These are phyloP conservation scores for Setomelanomma holmii DNA, from an alignment of 2,329 filamentous ascomycete genomes.

Conservation along the genomic window DNA sequence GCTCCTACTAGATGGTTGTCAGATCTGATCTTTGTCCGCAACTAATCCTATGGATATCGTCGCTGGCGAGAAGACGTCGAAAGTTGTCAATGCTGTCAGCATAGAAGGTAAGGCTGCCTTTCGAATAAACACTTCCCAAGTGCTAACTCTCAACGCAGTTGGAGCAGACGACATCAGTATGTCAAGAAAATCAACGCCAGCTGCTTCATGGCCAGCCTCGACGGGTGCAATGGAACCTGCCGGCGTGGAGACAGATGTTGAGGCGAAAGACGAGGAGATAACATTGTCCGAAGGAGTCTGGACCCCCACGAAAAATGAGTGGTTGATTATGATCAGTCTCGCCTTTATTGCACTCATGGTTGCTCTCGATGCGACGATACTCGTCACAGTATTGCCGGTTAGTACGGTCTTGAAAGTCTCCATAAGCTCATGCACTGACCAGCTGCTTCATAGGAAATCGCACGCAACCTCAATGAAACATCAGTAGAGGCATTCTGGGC, in stretches of 20 bases:
- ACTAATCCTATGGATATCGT: too few species aligned
- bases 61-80: background rate
- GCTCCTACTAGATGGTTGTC: too few species aligned
- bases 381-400: slow-evolving; percentile 39
- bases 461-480: slow-evolving; percentile 29
- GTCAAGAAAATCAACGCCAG: background rate
- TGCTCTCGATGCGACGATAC: slow-evolving; percentile 38
- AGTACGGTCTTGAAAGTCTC: background rate
- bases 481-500: slow-evolving; percentile 70
- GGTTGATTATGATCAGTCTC: slow-evolving; percentile 39
- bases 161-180: background rate
- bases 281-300: slow-evolving; percentile 4
- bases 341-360: slow-evolving; percentile 38
- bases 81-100: background rate
- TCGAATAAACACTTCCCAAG: background rate
- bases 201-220: background rate
- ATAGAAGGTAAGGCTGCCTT: background rate
- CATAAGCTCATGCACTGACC: background rate
- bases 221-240: background rate
- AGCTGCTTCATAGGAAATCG: slow-evolving; percentile 24
- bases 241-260: slow-evolving; percentile 10
- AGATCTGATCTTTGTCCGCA: too few species aligned
- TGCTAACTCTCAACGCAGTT: background rate
- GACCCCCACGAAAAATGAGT: slow-evolving; percentile 22
- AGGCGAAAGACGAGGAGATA: slow-evolving; percentile 12